phyloP scores from a whole-genome alignment of 2,329 filamentous ascomycete genomes.

The Ceratocystis albifundus region DNA sequence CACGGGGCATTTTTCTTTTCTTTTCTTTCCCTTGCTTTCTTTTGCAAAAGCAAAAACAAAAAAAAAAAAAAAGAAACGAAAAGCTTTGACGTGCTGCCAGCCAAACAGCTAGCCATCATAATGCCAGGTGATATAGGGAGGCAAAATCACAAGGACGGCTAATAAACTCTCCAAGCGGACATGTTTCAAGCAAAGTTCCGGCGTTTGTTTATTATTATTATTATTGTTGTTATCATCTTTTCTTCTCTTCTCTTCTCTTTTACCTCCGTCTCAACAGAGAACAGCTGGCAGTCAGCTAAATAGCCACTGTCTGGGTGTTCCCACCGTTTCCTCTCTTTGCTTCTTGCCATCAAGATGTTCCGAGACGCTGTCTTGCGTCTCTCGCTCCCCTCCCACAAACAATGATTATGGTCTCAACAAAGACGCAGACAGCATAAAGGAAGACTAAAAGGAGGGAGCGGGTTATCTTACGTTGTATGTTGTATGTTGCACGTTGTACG shows the following conservation, averaged over 20 bases:
- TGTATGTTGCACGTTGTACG: too few species aligned
- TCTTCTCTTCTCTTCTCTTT: neutral
- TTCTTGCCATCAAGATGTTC: neutral
- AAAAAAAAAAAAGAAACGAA: neutral
- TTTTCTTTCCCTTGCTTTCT: too few species aligned
- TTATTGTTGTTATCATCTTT: too few species aligned
- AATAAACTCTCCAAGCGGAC: neutral
- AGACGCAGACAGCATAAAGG: neutral
- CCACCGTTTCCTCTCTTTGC: neutral
- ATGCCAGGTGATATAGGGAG: neutral
- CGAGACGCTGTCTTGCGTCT: neutral
- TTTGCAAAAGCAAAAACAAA: neutral
- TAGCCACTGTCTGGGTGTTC: too few species aligned
- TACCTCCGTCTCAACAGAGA: neutral
- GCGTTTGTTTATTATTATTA: neutral
- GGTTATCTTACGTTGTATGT: neutral
- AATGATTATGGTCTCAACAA: neutral
- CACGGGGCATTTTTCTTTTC: too few species aligned
- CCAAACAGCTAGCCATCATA: neutral
- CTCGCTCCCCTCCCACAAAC: neutral
- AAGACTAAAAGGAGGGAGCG: neutral
- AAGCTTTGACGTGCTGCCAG: constrained; percentile 5
- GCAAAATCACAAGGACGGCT: neutral
- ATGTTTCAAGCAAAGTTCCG: constrained; percentile 6
- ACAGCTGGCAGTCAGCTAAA: neutral